Evolutionary conservation across 1,139 yeast genomes (phyloP).

Genomic region (Suhomyces taliae): DNA sequence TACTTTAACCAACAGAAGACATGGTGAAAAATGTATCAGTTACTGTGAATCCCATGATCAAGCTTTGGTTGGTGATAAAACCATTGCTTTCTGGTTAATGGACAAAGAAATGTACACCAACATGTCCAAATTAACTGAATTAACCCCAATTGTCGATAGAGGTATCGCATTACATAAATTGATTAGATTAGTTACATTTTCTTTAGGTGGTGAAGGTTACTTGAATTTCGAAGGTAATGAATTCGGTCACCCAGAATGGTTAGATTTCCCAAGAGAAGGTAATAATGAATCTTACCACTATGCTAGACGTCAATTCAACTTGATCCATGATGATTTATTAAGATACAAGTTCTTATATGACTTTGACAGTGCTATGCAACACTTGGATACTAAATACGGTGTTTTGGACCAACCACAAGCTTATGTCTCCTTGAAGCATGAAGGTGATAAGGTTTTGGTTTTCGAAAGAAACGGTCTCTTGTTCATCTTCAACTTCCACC

Average conservation of each 20-base stretch:
- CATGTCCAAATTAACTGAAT: conserved; percentile 75
- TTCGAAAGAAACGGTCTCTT: conserved; percentile 85
- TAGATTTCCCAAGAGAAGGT: conserved; percentile 92
- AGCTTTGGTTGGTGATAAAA: conserved; percentile 95
- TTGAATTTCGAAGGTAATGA: conserved; percentile 96
- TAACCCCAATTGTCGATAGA: conserved; percentile 79
- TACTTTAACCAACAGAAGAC: conserved; percentile 85
- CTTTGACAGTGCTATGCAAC: conserved; percentile 85
- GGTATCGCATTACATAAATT: conserved; percentile 89
- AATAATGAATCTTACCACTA: conserved; percentile 88
- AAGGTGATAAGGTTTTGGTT: conserved; percentile 81
- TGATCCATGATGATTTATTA: conserved; percentile 74
- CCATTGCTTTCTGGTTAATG: conserved; percentile 97
- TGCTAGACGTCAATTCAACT: conserved; percentile 91
- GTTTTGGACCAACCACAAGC: conserved; percentile 82
- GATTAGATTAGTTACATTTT: conserved; percentile 81
- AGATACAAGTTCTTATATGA: conserved; percentile 75
- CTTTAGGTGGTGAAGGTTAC: conserved; percentile 95
- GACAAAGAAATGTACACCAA: conserved; percentile 97
- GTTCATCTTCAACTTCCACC: conserved; percentile 88
- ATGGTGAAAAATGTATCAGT: conserved; percentile 85
- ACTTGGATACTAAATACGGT: conserved; percentile 63
- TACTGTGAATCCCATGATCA: conserved; percentile 97
- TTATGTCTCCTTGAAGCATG: conserved; percentile 84
- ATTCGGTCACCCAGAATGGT: conserved; percentile 99